Evolutionary conservation across 2,329 filamentous ascomycete species (phyloP).

Genomic region (Lasiodiplodia hormozganensis): DNA sequence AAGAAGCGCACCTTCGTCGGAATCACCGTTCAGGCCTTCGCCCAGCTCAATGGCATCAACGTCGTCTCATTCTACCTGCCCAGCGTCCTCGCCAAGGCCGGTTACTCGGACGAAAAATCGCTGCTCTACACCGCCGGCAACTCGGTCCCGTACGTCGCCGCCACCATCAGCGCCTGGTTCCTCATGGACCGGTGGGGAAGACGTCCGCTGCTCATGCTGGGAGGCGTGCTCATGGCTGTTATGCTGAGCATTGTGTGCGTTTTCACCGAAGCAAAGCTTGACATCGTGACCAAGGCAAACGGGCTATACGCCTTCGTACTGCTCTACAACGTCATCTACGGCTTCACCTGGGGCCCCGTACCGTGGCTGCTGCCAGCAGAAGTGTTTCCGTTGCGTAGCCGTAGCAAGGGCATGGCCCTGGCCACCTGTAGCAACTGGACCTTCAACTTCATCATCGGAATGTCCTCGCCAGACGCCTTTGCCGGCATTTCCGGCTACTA

Average conservation of each 20-base stretch:
- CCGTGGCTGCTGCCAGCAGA: conserved; percentile 45
- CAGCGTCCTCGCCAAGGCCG: conserved; percentile 34
- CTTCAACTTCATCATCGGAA: conserved; percentile 46
- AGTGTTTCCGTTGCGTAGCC: conserved; percentile 41
- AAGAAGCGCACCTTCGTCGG: conserved; percentile 67
- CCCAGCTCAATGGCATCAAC: conserved; percentile 69
- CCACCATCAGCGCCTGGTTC: conserved; percentile 50
- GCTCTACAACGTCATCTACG: conserved; percentile 48
- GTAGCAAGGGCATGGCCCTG: conserved; percentile 48
- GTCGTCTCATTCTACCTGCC: conserved; percentile 52
- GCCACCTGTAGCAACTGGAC: conserved; percentile 45
- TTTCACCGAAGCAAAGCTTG: conserved; percentile 47
- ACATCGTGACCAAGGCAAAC: conserved; percentile 57
- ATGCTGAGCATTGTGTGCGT: conserved; percentile 47
- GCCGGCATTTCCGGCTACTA: conserved; percentile 47
- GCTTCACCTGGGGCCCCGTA: conserved; percentile 43
- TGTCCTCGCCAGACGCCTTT: conserved; percentile 57
- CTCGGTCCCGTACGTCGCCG: conserved; percentile 49
- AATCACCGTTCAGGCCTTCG: conserved; percentile 74
- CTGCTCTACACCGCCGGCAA: conserved; percentile 52
- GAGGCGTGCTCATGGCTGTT: conserved; percentile 44
- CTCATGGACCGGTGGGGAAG: conserved; percentile 51
- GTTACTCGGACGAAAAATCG: conserved; percentile 53
- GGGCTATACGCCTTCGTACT: conserved; percentile 56
- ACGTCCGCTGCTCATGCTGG: conserved; percentile 46